Base-by-base conservation (phyloP, 2,329 filamentous ascomycete species). In the Paecilomyces variotii region DNA sequence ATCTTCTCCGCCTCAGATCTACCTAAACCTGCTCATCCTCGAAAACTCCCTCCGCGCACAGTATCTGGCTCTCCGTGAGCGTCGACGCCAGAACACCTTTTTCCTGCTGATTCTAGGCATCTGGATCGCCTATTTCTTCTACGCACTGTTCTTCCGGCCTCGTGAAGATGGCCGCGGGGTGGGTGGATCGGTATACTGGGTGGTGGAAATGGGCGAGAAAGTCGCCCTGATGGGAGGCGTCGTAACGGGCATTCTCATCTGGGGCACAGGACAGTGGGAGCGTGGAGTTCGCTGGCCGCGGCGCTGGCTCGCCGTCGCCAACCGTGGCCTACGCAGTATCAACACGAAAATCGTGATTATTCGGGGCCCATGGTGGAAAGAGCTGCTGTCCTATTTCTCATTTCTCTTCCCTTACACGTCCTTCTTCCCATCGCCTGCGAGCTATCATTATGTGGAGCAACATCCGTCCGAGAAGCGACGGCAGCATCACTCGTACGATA, bases 211-310 rank as follows among this genome's bases (percentile, higher is more conserved):
- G 71, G 84, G 84, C 6, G 90, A 97, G 76, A 95, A 94, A 73
- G 85, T 99, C 56, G 93, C 90, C 68, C 88, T 97, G 70, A 89
- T 96, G 75, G 91, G 91, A 26, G 94, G 94, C 53, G 83, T 96
- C 60, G 87, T 97, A 60, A 97, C 92, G 0, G 88, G 85, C 35
- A 82, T 91, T 51, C 80, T 99, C 35, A 87, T 97, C 64, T 97
- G 92, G 90, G 92, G 87, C 14, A 97, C 93, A 0, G 94, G 94
- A 28, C 92, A 97, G 73, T 99, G 93, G 89, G 93, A 97, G 69
- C 85, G 93, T 58, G 94, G 94, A 32, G 88, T 99, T 57, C 85
- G 92, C 62, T 97, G 94, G 92, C 94, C 94, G 55, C 82, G 93
- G 57, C 85, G 91, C 65, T 97, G 94, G 90, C 87, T 97, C 65